phyloP scores from a whole-genome alignment of 2,329 filamentous ascomycete species.

The Aspergillus sp. region DNA sequence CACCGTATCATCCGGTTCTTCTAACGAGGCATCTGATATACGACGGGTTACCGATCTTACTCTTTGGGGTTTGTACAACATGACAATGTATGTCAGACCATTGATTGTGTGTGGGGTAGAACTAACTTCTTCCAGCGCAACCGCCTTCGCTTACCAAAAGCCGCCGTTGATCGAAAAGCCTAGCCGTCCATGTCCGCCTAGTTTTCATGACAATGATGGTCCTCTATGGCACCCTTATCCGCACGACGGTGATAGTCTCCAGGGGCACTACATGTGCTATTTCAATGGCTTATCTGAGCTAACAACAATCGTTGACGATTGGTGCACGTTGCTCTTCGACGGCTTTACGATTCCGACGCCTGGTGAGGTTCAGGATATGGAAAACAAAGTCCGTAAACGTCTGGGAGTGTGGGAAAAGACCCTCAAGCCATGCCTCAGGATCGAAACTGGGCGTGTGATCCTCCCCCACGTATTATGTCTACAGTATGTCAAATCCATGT shows the following conservation, averaged over 20 bases:
- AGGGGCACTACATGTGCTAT: constrained; percentile 13
- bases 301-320: constrained; percentile 2
- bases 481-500: background rate
- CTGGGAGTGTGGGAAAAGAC: background rate
- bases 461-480: background rate
- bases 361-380: background rate
- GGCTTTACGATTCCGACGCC: constrained; percentile 1
- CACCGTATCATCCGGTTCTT: background rate
- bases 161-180: constrained; percentile 11
- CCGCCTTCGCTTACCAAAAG: constrained; percentile 12
- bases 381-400: background rate
- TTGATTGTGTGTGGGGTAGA: background rate
- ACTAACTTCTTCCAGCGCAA: background rate
- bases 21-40: background rate
- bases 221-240: constrained; percentile 18
- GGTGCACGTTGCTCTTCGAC: constrained; percentile 11
- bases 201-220: constrained; percentile 4
- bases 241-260: background rate
- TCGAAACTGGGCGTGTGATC: background rate
- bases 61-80: constrained; percentile 15
- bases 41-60: constrained; percentile 7
- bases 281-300: constrained; percentile 7
- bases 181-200: background rate
- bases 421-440: background rate
- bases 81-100: constrained; percentile 9